Evolutionary conservation across 176 grass and related monocot species (phyloP).

Genomic region (Aegilops umbellulata): DNA sequence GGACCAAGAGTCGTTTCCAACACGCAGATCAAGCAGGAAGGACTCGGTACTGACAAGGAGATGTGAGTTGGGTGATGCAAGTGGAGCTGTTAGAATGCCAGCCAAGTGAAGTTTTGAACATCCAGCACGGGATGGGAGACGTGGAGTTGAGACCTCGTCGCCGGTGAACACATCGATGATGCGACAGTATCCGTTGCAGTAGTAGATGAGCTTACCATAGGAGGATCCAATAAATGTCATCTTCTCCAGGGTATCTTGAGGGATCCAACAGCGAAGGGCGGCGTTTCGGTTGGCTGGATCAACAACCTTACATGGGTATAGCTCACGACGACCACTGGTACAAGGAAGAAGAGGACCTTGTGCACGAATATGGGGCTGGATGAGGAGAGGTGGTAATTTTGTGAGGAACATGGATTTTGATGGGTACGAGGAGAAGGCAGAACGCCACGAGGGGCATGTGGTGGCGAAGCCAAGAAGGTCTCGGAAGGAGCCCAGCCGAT

Average conservation of each 20-base stretch:
- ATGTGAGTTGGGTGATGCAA: background rate
- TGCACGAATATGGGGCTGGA: background rate
- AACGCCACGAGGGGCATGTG: background rate
- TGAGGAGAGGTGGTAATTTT: background rate
- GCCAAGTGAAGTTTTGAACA: background rate
- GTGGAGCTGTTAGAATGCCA: slow-evolving; percentile 7
- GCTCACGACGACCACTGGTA: background rate
- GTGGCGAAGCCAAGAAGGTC: background rate
- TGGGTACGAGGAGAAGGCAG: background rate
- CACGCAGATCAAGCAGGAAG: background rate
- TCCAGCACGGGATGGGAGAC: background rate
- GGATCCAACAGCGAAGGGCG: background rate
- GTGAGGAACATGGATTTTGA: background rate
- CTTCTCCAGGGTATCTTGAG: background rate
- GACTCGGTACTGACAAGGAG: background rate
- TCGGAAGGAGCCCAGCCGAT: background rate
- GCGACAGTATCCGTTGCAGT: background rate
- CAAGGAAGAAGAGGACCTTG: background rate
- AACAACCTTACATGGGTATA: background rate
- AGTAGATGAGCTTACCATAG: slow-evolving; percentile 17
- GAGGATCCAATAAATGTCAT: background rate
- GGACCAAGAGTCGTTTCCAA: background rate
- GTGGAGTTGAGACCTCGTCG: slow-evolving; percentile 7
- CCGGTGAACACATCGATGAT: slow-evolving; percentile 44
- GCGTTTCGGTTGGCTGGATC: background rate